These are phyloP conservation scores for Cadophora sp. DNA, from an alignment of 2,329 filamentous ascomycete genomes.

Conservation along the genomic window DNA sequence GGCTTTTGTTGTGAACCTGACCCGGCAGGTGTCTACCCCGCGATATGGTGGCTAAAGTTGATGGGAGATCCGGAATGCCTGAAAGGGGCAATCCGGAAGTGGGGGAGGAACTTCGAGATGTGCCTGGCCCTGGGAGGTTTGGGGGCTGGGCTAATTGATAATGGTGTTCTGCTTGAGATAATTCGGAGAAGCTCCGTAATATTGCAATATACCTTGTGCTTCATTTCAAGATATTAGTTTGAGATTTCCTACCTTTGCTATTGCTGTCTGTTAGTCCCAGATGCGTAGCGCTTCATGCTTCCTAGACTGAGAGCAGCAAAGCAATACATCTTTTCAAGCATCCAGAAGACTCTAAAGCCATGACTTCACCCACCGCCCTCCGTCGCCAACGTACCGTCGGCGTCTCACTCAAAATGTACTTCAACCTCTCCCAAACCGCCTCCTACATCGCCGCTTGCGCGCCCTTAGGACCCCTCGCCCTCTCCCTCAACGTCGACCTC, in stretches of 20 bases:
- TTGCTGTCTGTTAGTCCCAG: neutral
- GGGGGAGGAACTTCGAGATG: neutral
- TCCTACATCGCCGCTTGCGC: constrained; percentile 60
- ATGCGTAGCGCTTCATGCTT: neutral
- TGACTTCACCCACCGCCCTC: neutral
- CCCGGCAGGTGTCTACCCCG: constrained; percentile 10
- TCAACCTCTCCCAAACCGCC: constrained; percentile 68
- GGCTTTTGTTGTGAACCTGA: neutral
- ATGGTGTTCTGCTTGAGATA: neutral
- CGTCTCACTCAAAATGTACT: constrained; percentile 83
- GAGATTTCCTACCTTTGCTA: neutral
- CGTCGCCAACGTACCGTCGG: constrained; percentile 62
- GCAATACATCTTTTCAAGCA: neutral
- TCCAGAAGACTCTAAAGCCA: neutral
- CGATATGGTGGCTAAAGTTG: constrained; percentile 15
- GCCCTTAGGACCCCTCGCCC: constrained; percentile 49
- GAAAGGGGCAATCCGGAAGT: constrained; percentile 13
- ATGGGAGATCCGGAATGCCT: constrained; percentile 5
- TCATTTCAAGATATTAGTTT: neutral
- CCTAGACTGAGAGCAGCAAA: neutral
- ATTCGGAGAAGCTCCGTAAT: neutral
- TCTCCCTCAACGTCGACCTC: constrained; percentile 64
- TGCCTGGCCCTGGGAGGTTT: neutral
- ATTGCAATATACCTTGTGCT: neutral
- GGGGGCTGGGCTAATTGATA: neutral